Evolutionary conservation across 352 stramenopile species (phyloP).

Genomic region (Stramenopiles sp.): DNA sequence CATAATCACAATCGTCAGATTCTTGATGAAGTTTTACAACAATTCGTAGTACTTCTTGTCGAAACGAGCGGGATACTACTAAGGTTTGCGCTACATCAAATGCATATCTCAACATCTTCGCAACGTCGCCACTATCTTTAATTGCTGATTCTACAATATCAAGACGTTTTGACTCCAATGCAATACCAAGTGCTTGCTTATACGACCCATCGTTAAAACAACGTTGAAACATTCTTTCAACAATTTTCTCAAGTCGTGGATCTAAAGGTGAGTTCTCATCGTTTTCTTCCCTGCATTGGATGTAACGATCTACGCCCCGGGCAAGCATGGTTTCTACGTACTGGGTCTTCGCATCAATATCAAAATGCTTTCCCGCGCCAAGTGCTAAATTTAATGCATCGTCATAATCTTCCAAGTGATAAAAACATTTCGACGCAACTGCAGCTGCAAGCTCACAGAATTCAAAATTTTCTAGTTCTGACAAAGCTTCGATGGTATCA

Average conservation of each 20-base stretch:
- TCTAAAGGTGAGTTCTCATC: constrained; percentile 28
- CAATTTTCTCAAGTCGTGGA: constrained; percentile 72
- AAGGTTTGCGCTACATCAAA: constrained; percentile 76
- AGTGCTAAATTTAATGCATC: constrained; percentile 79
- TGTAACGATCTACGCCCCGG: constrained; percentile 92
- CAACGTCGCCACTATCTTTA: constrained; percentile 40
- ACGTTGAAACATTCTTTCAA: constrained; percentile 90
- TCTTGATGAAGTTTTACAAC: constrained; percentile 27
- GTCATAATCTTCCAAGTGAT: constrained; percentile 93
- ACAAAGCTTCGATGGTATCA: constrained; percentile 71
- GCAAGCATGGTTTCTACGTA: constrained; percentile 92
- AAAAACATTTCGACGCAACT: constrained; percentile 86
- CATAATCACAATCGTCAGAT: constrained; percentile 39
- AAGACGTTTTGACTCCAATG: constrained; percentile 75
- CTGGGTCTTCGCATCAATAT: constrained; percentile 67
- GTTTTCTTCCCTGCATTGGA: constrained; percentile 54
- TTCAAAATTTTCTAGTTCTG: constrained; percentile 68
- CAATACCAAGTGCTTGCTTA: constrained; percentile 87
- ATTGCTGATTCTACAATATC: constrained; percentile 76
- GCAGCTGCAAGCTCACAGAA: constrained; percentile 63
- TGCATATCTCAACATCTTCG: constrained; percentile 60
- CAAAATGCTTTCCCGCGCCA: constrained; percentile 77
- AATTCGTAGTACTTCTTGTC: constrained; percentile 64
- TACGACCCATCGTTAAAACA: constrained; percentile 80
- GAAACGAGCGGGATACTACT: constrained; percentile 73